These are phyloP conservation scores for Emericellopsis terricola DNA, from an alignment of 495 filamentous ascomycete species.

Conservation along the genomic window DNA sequence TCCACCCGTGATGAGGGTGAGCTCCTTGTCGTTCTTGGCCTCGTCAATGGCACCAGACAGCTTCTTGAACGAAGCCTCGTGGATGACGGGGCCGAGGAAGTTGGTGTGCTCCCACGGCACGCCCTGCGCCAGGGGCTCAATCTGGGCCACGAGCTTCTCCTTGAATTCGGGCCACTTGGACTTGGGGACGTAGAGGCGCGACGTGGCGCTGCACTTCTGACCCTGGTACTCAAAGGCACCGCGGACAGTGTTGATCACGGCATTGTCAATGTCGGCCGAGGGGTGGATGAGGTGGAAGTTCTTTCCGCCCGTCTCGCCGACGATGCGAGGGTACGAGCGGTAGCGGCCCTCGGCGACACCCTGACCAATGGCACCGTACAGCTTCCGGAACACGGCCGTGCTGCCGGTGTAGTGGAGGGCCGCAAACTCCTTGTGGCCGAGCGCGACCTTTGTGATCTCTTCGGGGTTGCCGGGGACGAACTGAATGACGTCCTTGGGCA, in stretches of 20 bases:
- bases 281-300: conserved; percentile 76
- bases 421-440: conserved; percentile 53
- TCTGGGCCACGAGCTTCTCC: conserved; percentile 41
- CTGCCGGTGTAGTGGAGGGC: conserved; percentile 69
- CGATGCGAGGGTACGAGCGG: conserved; percentile 59
- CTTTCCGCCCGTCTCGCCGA: conserved; percentile 81
- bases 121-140: conserved; percentile 47
- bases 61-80: conserved; percentile 52
- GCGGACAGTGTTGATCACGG: conserved; percentile 63
- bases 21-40: conserved; percentile 42
- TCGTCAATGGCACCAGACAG: conserved; percentile 46
- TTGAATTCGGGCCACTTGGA: conserved; percentile 54
- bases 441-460: conserved; percentile 47
- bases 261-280: conserved; percentile 57
- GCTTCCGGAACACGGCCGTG: conserved; percentile 59
- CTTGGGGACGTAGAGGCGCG: conserved; percentile 53
- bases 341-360: conserved; percentile 53
- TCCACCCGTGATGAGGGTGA: conserved; percentile 50
- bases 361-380: conserved; percentile 53
- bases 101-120: conserved; percentile 47
- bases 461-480: conserved; percentile 67
- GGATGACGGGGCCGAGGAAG: conserved; percentile 68
- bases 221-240: conserved; percentile 84
- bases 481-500: conserved; percentile 65
- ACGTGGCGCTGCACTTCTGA: conserved; percentile 77